Evolutionary conservation across 352 stramenopile genomes (phyloP).

Genomic region (Globisporangium abappressorium): DNA sequence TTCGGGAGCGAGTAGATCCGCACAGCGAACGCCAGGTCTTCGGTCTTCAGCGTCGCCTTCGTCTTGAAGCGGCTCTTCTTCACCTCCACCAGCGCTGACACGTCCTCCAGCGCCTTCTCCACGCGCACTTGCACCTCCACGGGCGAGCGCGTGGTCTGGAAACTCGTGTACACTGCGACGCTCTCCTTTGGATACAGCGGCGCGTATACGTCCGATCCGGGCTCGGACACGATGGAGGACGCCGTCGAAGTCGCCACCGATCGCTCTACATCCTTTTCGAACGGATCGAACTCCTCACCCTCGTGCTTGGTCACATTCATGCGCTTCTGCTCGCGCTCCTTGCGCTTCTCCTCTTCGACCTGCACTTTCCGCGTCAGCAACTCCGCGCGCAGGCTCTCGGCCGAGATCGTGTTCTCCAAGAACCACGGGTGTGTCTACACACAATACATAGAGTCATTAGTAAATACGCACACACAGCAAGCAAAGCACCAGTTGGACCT

Average conservation of each 20-base stretch:
- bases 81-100: conserved; percentile 41
- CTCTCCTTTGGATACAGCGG: conserved; percentile 55
- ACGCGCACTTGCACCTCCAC: conserved; percentile 53
- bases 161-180: conserved; percentile 74
- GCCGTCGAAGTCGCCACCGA: conserved; percentile 34
- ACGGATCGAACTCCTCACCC: conserved; percentile 70
- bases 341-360: conserved; percentile 21
- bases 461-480: neutral
- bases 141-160: conserved; percentile 52
- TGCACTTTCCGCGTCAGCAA: conserved; percentile 61
- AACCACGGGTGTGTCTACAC: conserved; percentile 59
- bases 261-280: conserved; percentile 38
- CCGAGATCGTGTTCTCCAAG: conserved; percentile 38
- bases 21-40: conserved; percentile 52
- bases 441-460: conserved; percentile 2
- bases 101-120: conserved; percentile 47
- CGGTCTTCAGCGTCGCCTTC: conserved; percentile 56
- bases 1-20: conserved; percentile 71
- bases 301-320: conserved; percentile 32
- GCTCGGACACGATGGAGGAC: conserved; percentile 32
- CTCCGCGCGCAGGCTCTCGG: conserved; percentile 46
- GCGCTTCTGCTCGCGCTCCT: conserved; percentile 24
- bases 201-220: conserved; percentile 29
- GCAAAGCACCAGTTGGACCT: neutral
- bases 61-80: conserved; percentile 76